Percentiles rank a stretch among this genome's conserved stretches.
These are phyloP conservation scores for Cryptosporidium sp. DNA, from an alignment of 169 alveolate genomes.

Conservation along the genomic window DNA sequence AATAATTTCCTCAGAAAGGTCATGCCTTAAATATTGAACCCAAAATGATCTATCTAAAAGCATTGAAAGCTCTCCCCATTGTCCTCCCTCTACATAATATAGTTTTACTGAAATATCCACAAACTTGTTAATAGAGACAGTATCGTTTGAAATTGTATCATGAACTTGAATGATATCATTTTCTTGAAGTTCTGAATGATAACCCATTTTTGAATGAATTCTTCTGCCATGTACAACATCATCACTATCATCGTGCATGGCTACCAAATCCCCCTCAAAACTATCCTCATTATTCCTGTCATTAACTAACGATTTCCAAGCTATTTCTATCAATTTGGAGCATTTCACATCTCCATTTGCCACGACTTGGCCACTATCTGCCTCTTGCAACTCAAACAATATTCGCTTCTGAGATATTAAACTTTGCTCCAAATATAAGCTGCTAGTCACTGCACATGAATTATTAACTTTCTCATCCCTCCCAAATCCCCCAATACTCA, in stretches of 20 bases:
- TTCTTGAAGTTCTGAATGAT: background rate
- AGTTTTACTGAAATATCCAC: conserved; percentile 34
- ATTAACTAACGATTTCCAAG: conserved; percentile 37
- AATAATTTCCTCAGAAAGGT: conserved; percentile 28
- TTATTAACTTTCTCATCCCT: background rate
- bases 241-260: background rate
- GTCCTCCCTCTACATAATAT: conserved; percentile 69
- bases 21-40: conserved; percentile 70
- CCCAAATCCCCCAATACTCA: background rate
- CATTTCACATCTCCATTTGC: conserved; percentile 54
- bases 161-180: conserved; percentile 48
- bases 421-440: conserved; percentile 54
- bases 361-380: conserved; percentile 61
- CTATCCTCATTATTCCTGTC: background rate
- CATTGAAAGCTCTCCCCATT: conserved; percentile 71
- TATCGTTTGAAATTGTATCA: conserved; percentile 37
- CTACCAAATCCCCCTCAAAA: background rate
- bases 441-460: background rate
- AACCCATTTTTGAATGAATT: background rate
- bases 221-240: conserved; percentile 5
- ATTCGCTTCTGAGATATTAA: conserved; percentile 52
- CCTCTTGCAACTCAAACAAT: conserved; percentile 57
- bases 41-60: conserved; percentile 62
- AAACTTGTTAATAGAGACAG: conserved; percentile 37
- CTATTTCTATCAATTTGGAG: conserved; percentile 42